Percentiles rank a stretch among this genome's conserved stretches.
phyloP scores from a whole-genome alignment of 805 yeast genomes.

The Naumovozyma baii region DNA sequence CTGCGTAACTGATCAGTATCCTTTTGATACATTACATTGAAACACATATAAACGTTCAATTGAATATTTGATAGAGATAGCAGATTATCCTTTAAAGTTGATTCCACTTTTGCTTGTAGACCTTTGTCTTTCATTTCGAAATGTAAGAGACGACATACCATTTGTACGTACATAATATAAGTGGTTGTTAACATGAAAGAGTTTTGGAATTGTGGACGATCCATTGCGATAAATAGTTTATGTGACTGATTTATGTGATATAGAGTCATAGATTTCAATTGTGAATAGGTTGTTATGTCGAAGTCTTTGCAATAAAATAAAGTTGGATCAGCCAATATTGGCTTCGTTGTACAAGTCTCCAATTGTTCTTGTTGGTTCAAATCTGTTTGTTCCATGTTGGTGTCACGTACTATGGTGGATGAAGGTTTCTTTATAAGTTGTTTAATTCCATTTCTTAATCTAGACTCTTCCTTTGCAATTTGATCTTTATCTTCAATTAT shows the following conservation, averaged over 20 bases:
- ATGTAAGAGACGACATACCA: conserved; percentile 45
- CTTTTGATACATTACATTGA: not conserved
- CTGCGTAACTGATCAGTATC: too few relatives aligned
- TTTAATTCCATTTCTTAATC: not conserved
- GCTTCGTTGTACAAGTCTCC: not conserved
- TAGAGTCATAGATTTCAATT: conserved; percentile 38
- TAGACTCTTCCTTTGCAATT: not conserved
- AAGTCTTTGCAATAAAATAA: conserved; percentile 50
- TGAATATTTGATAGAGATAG: not conserved
- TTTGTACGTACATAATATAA: conserved; percentile 44
- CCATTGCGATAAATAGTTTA: conserved; percentile 42
- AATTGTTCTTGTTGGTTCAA: not conserved
- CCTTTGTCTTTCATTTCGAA: conserved; percentile 39
- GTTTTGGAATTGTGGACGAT: conserved; percentile 42
- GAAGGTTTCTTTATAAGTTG: not conserved
- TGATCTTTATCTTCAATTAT: not conserved
- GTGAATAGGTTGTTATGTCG: conserved; percentile 55
- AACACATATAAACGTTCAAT: not conserved
- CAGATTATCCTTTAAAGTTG: not conserved
- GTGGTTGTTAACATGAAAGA: conserved; percentile 47
- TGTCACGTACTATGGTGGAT: not conserved
- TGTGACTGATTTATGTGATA: conserved; percentile 40
- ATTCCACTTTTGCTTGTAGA: not conserved
- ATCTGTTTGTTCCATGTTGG: not conserved
- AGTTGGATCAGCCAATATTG: conserved; percentile 28